phyloP scores from a whole-genome alignment of 2,329 filamentous ascomycete species.

The Erysiphe neolycopersici region DNA sequence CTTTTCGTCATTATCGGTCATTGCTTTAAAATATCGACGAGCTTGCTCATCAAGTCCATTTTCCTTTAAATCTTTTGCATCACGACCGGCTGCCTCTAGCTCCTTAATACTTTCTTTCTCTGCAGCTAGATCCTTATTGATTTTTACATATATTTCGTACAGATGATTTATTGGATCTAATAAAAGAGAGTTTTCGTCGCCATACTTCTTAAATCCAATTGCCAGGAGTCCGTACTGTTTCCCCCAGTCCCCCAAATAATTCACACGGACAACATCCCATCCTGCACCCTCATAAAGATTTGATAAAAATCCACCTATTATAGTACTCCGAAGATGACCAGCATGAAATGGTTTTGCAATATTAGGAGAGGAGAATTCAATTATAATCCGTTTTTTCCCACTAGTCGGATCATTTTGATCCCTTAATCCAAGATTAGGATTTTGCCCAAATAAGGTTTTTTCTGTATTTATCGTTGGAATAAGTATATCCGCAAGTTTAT shows the following conservation, averaged over 20 bases:
- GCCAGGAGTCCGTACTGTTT: constrained; percentile 45
- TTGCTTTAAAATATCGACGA: constrained; percentile 42
- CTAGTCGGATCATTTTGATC: constrained; percentile 30
- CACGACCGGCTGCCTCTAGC: constrained; percentile 14
- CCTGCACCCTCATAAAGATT: constrained; percentile 42
- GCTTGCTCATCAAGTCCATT: constrained; percentile 46
- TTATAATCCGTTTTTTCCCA: constrained; percentile 26
- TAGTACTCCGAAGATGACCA: constrained; percentile 48
- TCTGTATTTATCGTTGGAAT: constrained; percentile 42
- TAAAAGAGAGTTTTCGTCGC: constrained; percentile 41
- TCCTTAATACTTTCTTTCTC: constrained; percentile 40
- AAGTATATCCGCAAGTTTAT: constrained; percentile 34
- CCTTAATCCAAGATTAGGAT: constrained; percentile 29
- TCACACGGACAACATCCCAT: constrained; percentile 45
- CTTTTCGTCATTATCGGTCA: constrained; percentile 37
- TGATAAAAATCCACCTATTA: constrained; percentile 46
- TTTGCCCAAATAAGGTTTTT: constrained; percentile 34
- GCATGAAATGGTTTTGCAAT: constrained; percentile 65
- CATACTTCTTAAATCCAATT: constrained; percentile 49
- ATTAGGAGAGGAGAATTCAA: constrained; percentile 69
- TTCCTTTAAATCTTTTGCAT: constrained; percentile 22
- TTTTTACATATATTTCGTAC: constrained; percentile 57
- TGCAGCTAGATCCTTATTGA: constrained; percentile 32
- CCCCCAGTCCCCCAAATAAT: constrained; percentile 60
- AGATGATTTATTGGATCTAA: constrained; percentile 59